Evolutionary conservation across 2,329 filamentous ascomycete species (phyloP).

Genomic region (Sporothrix pseudoabietina): DNA sequence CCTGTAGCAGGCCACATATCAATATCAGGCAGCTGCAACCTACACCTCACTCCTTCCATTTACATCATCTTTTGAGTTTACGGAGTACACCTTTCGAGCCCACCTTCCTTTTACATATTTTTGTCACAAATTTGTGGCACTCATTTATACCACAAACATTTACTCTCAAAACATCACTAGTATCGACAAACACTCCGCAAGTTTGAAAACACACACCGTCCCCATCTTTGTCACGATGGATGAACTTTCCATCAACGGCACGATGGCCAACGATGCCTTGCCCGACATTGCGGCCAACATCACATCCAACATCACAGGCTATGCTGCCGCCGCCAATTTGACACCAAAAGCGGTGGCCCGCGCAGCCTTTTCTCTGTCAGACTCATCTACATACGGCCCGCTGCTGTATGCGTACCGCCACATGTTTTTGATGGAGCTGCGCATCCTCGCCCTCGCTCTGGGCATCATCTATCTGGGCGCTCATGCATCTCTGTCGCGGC

Average conservation of each 20-base stretch:
- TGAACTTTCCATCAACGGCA: conserved; percentile 11
- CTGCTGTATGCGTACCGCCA: conserved; percentile 36
- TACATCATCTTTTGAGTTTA: neutral
- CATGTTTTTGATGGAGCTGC: conserved; percentile 51
- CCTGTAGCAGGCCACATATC: conserved; percentile 5
- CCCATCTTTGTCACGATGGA: neutral
- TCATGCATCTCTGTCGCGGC: conserved; percentile 81
- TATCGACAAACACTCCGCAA: neutral
- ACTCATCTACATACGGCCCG: neutral
- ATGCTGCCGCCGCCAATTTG: neutral
- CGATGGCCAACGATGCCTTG: neutral
- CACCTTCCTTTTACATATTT: neutral
- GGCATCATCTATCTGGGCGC: conserved; percentile 83
- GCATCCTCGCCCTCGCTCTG: conserved; percentile 66
- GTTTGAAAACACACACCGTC: neutral
- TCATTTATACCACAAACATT: neutral
- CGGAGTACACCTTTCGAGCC: neutral
- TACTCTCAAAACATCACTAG: neutral
- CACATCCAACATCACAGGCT: neutral
- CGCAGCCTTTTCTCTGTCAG: neutral
- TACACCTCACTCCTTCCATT: neutral
- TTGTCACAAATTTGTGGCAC: neutral
- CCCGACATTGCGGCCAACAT: neutral
- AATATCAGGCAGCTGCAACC: neutral
- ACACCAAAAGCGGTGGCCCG: neutral